Percentiles rank a stretch among this genome's conserved stretches.
These are phyloP conservation scores for Jacaranda mimosifolia DNA, from an alignment of 257 asterid species.

Conservation along the genomic window DNA sequence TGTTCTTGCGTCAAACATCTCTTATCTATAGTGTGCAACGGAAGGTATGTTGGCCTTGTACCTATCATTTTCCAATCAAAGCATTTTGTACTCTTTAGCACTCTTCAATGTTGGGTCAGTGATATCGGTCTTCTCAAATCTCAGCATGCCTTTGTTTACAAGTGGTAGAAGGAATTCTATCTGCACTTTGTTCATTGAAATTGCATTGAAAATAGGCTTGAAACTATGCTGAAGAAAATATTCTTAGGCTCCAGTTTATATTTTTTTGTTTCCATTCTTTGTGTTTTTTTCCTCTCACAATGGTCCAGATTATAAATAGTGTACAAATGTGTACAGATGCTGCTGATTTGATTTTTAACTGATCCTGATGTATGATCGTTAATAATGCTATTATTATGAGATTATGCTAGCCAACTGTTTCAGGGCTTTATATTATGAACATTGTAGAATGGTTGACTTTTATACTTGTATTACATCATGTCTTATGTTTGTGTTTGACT, in stretches of 20 bases:
- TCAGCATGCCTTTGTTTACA: neutral
- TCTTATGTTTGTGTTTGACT: slow-evolving; percentile 23
- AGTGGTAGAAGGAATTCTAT: slow-evolving; percentile 27
- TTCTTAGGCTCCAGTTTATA: neutral
- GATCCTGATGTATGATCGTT: neutral
- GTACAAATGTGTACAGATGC: neutral
- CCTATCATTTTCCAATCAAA: neutral
- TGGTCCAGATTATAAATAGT: neutral
- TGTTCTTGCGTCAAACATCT: slow-evolving; percentile 61
- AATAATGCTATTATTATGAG: neutral
- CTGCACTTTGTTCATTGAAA: neutral
- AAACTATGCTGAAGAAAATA: neutral
- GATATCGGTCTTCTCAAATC: neutral
- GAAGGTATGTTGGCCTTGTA: slow-evolving; percentile 61
- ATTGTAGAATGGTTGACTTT: neutral
- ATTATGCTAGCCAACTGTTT: neutral
- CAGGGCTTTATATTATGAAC: neutral
- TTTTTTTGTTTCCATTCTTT: neutral
- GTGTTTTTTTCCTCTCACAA: neutral
- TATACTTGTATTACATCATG: neutral
- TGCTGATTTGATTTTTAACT: slow-evolving; percentile 1
- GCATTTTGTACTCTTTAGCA: slow-evolving; percentile 4
- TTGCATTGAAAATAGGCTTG: neutral
- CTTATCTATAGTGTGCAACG: slow-evolving; percentile 59
- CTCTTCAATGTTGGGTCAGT: slow-evolving; percentile 8